A percentile compares a stretch with the other conserved stretches of the same genome.
Evolutionary conservation across 2,329 filamentous ascomycete genomes (phyloP).

Genomic region (Xylariomycetidae sp.): DNA sequence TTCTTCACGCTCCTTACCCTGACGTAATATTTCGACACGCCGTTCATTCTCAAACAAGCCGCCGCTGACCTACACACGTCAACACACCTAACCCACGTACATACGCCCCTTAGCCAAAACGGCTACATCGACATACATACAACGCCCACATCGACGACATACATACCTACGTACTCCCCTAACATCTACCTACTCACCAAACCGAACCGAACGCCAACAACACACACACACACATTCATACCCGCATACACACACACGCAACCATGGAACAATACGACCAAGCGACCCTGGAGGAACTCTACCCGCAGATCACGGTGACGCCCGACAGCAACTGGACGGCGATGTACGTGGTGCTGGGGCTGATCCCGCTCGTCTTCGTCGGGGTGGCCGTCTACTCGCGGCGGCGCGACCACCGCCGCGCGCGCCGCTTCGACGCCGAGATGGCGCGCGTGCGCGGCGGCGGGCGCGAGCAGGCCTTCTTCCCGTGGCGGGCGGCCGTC

Average conservation of each 20-base stretch:
- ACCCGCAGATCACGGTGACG: slow-evolving; percentile 4
- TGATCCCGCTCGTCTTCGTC: slow-evolving; percentile 19
- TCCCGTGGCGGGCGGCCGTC: slow-evolving; percentile 8
- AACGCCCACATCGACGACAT: too few species aligned
- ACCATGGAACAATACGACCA: neutral
- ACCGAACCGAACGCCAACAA: neutral
- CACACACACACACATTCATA: neutral
- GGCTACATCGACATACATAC: neutral
- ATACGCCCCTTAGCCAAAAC: neutral
- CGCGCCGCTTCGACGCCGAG: slow-evolving; percentile 12
- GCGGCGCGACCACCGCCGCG: slow-evolving; percentile 8
- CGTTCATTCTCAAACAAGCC: too few species aligned
- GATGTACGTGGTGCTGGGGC: slow-evolving; percentile 18
- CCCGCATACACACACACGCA: neutral
- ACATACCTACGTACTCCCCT: neutral
- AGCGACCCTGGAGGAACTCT: slow-evolving; percentile 3
- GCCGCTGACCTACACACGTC: slow-evolving; percentile 1
- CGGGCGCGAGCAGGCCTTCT: slow-evolving; percentile 16
- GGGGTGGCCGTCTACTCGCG: slow-evolving; percentile 11
- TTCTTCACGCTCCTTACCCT: too few species aligned
- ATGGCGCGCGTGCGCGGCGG: slow-evolving; percentile 25
- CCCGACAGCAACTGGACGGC: slow-evolving; percentile 19
- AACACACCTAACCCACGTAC: neutral
- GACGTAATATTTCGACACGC: too few species aligned
- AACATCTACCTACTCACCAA: neutral